Evolutionary conservation across 2,329 filamentous ascomycete genomes (phyloP).

Genomic region (Nannizziopsis arthrosporioides): DNA sequence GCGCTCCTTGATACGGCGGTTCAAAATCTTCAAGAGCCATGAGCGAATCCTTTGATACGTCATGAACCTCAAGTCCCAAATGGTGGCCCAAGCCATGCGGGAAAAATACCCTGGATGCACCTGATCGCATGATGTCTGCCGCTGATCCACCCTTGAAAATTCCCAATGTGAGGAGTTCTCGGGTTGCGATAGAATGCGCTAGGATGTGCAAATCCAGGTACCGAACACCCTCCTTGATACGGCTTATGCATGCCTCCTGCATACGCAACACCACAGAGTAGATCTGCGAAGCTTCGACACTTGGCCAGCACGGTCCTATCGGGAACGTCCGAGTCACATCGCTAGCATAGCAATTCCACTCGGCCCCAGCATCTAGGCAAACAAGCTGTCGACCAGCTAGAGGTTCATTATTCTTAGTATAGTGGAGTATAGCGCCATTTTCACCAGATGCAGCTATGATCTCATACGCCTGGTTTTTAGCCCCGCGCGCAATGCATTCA

Average conservation of each 20-base stretch:
- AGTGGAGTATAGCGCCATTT: conserved; percentile 77
- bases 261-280: conserved; percentile 78
- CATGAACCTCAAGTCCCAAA: conserved; percentile 38
- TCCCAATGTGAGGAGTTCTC: conserved; percentile 63
- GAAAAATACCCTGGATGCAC: conserved; percentile 32
- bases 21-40: conserved; percentile 38
- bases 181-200: conserved; percentile 71
- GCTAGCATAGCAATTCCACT: conserved; percentile 61
- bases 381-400: conserved; percentile 63
- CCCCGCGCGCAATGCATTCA: conserved; percentile 60
- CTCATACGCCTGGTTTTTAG: conserved; percentile 74
- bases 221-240: conserved; percentile 59
- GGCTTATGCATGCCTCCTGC: conserved; percentile 65
- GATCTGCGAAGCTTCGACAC: conserved; percentile 56
- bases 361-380: conserved; percentile 71
- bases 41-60: conserved; percentile 28
- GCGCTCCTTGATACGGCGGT: background rate
- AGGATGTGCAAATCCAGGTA: conserved; percentile 75
- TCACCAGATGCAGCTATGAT: conserved; percentile 73
- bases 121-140: conserved; percentile 36
- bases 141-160: conserved; percentile 55
- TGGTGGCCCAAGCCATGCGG: conserved; percentile 48
- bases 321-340: conserved; percentile 80
- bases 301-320: conserved; percentile 51
- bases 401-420: conserved; percentile 64